These are phyloP conservation scores for Yamadazyma pseudoaaseri DNA, from an alignment of 1,139 yeast genomes.

Conservation along the genomic window DNA sequence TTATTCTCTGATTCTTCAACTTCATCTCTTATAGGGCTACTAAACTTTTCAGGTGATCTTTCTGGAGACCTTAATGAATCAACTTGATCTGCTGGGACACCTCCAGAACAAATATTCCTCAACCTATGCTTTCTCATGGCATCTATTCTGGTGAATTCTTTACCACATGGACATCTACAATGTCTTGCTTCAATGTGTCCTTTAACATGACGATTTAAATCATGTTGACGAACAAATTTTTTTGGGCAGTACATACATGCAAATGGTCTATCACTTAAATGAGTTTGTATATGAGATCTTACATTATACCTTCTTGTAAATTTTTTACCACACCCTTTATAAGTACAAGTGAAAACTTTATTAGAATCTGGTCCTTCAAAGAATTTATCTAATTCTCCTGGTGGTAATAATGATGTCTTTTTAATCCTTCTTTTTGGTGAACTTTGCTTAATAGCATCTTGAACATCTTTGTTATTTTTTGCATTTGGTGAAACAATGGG, in stretches of 20 bases:
- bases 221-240: conserved; percentile 87
- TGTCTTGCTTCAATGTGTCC: conserved; percentile 79
- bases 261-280: conserved; percentile 89
- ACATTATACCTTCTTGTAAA: conserved; percentile 90
- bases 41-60: conserved; percentile 3
- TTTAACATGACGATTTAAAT: conserved; percentile 84
- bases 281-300: conserved; percentile 97
- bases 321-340: conserved; percentile 75
- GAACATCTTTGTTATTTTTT: conserved; percentile 36
- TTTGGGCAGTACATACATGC: conserved; percentile 62
- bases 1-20: conserved; percentile 6
- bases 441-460: conserved; percentile 38
- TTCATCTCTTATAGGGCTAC: conserved; percentile 5
- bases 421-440: conserved; percentile 48
- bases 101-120: conserved; percentile 78
- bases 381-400: conserved; percentile 84
- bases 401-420: conserved; percentile 76
- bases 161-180: conserved; percentile 83
- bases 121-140: conserved; percentile 81
- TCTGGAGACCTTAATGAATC: conserved; percentile 10
- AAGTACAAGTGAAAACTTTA: conserved; percentile 69
- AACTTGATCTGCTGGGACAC: conserved; percentile 22
- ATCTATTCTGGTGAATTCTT: conserved; percentile 85
- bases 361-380: conserved; percentile 78
- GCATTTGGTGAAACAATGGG: conserved; percentile 51